Evolutionary conservation across 163 green algal genomes (phyloP), one percentile per base, ranked within the genome.

Genomic region (Scenedesmus sp.): DNA sequence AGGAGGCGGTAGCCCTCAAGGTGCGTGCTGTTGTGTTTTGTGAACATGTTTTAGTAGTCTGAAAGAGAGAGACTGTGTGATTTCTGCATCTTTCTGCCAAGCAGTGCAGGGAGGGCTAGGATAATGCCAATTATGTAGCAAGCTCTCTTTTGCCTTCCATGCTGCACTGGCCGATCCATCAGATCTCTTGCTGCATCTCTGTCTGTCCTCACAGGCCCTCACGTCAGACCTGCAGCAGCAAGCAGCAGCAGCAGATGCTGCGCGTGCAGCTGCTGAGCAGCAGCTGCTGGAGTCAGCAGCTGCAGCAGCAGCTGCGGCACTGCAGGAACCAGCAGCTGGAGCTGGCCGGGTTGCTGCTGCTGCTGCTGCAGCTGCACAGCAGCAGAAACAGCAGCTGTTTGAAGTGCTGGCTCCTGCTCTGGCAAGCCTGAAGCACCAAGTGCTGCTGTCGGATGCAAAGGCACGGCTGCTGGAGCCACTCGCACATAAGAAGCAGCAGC

Each of bases 401-500:
- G 1, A 82, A n/a, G n/a, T 23, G 74, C 26, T 82, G 74, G 74
- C 74, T 5, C 26, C 74, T 82, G 74, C 74, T 18, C 8, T 82
- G n/a, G 26, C 26, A 10, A 55, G 5, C 74, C 74, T 82, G 26
- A 4, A 82, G 74, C 74, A 82, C 74, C 79, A 86, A 52, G 52
- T 86, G 79, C 54, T 86, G 79, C 79, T 86, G 79, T 54, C 52
- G 20, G 79, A 86, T 56, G 74, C 74, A 5, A 82, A 82, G 26
- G 74, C 74, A 56, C n/a, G 26, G 26, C 26, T 82, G 74, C 74
- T 82, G 18, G 74, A 82, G 74, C 74, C 74, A 4, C 74, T 82
- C 1, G n/a, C 74, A 56, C 26, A 57, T 7, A 82, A 16, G 26
- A 56, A 82, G 26, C 26, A 55, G 26, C 74, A 56, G 74, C 74